Conservation (phyloP, 192 early-diverging fungal genomes). For the Geosiphon pyriformis region DNA sequence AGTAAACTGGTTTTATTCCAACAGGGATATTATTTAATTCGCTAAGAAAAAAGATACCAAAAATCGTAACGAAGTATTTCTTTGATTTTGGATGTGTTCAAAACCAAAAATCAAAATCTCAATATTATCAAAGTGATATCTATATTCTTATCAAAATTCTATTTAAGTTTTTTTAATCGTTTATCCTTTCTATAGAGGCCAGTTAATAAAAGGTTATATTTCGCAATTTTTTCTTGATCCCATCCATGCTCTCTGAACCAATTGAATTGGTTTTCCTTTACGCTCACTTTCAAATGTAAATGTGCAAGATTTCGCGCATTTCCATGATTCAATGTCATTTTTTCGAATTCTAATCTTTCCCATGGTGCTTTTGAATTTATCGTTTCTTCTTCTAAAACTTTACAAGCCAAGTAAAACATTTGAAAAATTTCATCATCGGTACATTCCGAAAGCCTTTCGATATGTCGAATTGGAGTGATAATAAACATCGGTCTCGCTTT, state of each 20-base stretch:
- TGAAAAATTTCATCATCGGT: conserved; percentile 26
- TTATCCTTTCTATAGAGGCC: too few species aligned
- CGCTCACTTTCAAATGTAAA: conserved; percentile 24
- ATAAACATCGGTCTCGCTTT: conserved; percentile 30
- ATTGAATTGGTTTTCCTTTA: conserved; percentile 2
- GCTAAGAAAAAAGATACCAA: too few species aligned
- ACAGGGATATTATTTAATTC: too few species aligned
- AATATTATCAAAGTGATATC: too few species aligned
- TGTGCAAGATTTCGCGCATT: conserved; percentile 27
- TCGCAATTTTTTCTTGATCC: conserved; percentile 16
- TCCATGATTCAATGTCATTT: conserved; percentile 30
- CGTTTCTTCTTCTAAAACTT: conserved; percentile 7
- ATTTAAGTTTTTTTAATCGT: too few species aligned
- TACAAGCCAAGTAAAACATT: conserved; percentile 6
- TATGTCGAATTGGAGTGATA: conserved; percentile 24
- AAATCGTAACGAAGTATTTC: too few species aligned
- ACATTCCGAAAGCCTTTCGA: conserved; percentile 27
- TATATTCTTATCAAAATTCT: too few species aligned
- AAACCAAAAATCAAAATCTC: too few species aligned
- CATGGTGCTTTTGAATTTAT: conserved; percentile 1
- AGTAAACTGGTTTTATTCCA: too few species aligned
- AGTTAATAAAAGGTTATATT: conserved; percentile 7
- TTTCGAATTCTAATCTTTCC: not conserved
- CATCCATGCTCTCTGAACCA: conserved; percentile 16
- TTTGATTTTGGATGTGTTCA: too few species aligned